Base-by-base conservation (phyloP, 441 rosid species). In the Erysimum cheiri region DNA sequence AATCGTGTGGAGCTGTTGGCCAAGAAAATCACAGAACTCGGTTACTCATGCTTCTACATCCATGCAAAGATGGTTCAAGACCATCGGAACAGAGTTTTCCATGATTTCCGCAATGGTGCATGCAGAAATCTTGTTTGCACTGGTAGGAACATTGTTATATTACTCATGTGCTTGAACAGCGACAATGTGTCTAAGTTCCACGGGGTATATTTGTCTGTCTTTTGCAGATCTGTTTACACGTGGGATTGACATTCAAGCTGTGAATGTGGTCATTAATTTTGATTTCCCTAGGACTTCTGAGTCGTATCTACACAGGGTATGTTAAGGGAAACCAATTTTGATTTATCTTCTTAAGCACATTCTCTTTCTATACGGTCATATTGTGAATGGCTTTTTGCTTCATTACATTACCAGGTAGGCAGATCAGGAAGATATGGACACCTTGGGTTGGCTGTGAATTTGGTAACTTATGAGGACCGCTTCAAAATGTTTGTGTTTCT, bases 191-290 rank as follows among this genome's bases (percentile, higher is more conserved):
- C 52, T 62, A 62, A 40, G 19, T 64, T 46, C 43, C 26, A 43
- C 76, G 78, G 87, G 83, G 85, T 84, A 86, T 75, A 79, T 60
- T 14, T 37, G 8, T 60, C 24, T 37, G 8, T 52, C 41, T 70
- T 55, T 15, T 77, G 80, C 88, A 89, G 96, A 92, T 84, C 77
- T 92, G 40, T 92, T 92, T 75, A 92, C 97, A 4, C 88, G 97
- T 79, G 97, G 97, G 53, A 92, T 92, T 72, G 97, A 92, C 84
- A 92, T 92, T 74, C 97, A 92, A 82, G 97, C 97, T 5, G 97
- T 92, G 65, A 92, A 92, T 73, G 97, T 89, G 55, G 96, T 92
- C 61, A 89, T 92, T 36, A 92, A 92, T 83, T 92, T 89, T 26
- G 97, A 92, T 69, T 92, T 92, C 64, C 97, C 97, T 24, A 88